Percentiles rank a stretch among this genome's conserved stretches.
These are phyloP conservation scores for Colletotrichum tanaceti DNA, from an alignment of 2,329 filamentous ascomycete species.

Conservation along the genomic window DNA sequence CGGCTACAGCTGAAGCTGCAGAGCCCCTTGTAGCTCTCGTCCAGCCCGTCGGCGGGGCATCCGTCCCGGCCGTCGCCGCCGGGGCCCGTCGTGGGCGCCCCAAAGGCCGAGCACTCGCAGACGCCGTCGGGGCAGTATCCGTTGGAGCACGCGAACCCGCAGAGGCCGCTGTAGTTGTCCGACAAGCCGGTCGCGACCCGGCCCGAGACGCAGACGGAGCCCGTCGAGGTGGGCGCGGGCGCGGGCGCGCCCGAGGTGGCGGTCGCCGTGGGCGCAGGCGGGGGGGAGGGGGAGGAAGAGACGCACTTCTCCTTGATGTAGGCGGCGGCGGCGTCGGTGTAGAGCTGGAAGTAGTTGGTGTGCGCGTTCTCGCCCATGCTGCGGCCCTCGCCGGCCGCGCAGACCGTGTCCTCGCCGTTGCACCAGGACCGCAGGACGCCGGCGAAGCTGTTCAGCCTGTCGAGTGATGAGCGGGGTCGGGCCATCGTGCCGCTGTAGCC, in stretches of 20 bases:
- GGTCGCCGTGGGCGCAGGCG: slow-evolving; percentile 21
- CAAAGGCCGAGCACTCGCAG: slow-evolving; percentile 50
- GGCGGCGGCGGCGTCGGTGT: slow-evolving; percentile 32
- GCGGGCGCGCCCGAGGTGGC: slow-evolving; percentile 23
- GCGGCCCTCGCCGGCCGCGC: slow-evolving; percentile 48
- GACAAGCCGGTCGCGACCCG: slow-evolving; percentile 46
- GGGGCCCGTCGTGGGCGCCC: slow-evolving; percentile 43
- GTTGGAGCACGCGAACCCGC: slow-evolving; percentile 48
- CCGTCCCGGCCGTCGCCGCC: slow-evolving; percentile 46
- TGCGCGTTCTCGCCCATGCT: slow-evolving; percentile 47
- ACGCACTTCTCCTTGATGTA: slow-evolving; percentile 39
- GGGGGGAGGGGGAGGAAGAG: slow-evolving; percentile 11
- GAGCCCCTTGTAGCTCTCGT: slow-evolving; percentile 55
- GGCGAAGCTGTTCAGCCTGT: slow-evolving; percentile 30
- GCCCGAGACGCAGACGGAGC: slow-evolving; percentile 45
- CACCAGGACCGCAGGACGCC: slow-evolving; percentile 49
- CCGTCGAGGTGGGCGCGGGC: slow-evolving; percentile 32
- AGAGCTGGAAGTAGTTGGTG: slow-evolving; percentile 48
- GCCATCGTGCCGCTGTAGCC: slow-evolving; percentile 20
- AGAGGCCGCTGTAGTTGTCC: slow-evolving; percentile 51
- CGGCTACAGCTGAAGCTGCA: slow-evolving; percentile 60
- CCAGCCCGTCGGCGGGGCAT: slow-evolving; percentile 49
- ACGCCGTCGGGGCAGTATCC: slow-evolving; percentile 50
- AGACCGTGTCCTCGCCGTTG: slow-evolving; percentile 52
- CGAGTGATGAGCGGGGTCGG: slow-evolving; percentile 29